phyloP scores from a whole-genome alignment of 805 yeast genomes.

The Candida andamanensis region DNA sequence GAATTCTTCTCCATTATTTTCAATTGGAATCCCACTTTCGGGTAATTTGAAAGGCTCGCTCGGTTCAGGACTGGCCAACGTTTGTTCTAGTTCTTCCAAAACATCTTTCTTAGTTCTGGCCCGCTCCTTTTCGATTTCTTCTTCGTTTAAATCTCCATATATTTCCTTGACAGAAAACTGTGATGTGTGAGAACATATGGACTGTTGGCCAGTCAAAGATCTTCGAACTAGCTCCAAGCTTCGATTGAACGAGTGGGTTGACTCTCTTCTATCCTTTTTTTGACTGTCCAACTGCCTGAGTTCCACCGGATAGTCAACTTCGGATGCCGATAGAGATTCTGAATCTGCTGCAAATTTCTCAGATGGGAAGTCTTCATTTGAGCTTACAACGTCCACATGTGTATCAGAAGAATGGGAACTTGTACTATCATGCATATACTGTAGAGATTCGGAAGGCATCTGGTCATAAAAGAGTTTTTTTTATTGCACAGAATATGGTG shows the following conservation, averaged over 20 bases:
- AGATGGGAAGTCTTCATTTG: no score
- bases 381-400: no score
- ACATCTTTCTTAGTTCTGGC: constrained; percentile 28
- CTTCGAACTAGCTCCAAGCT: constrained; percentile 16
- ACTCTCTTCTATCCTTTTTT: constrained; percentile 12
- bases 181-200: constrained; percentile 5
- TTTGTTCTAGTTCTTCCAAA: constrained; percentile 18
- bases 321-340: no score
- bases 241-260: constrained; percentile 11
- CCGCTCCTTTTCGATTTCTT: constrained; percentile 27
- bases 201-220: constrained; percentile 11
- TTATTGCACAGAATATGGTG: no score
- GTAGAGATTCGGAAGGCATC: no score
- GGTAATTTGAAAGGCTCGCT: constrained; percentile 14
- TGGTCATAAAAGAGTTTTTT: no score
- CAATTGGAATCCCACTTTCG: constrained; percentile 26
- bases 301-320: constrained; percentile 7
- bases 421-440: no score
- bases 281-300: constrained; percentile 6
- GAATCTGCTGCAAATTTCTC: no score
- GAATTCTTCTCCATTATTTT: constrained; percentile 50
- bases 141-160: constrained; percentile 26
- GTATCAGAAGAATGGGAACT: no score
- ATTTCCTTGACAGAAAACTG: constrained; percentile 23
- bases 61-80: constrained; percentile 13